These are phyloP conservation scores for Xylaria sp. DNA, from an alignment of 2,329 filamentous ascomycete species.

Conservation along the genomic window DNA sequence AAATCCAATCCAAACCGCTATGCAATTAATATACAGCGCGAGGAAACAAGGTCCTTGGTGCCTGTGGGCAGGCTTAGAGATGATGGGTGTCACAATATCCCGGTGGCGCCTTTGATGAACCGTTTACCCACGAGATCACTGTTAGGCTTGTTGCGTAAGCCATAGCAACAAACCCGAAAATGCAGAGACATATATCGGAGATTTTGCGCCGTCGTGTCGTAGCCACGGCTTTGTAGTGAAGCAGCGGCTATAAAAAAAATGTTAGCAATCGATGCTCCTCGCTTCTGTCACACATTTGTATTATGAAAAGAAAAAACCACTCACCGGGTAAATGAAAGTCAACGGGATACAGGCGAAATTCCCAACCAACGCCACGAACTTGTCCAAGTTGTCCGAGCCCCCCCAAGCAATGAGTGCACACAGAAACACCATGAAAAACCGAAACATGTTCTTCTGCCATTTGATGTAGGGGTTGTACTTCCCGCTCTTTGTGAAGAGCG, in stretches of 20 bases:
- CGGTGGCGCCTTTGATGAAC: slow-evolving; percentile 57
- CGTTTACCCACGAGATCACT: slow-evolving; percentile 82
- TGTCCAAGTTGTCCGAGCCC: slow-evolving; percentile 92
- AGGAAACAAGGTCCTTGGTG: slow-evolving; percentile 10
- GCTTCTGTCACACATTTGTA: not conserved
- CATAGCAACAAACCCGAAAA: slow-evolving; percentile 89
- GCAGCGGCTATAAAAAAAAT: slow-evolving; percentile 72
- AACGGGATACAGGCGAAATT: slow-evolving; percentile 98
- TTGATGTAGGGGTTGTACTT: slow-evolving; percentile 99
- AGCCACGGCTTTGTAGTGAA: slow-evolving; percentile 86
- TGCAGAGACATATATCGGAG: slow-evolving; percentile 78
- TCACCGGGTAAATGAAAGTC: slow-evolving; percentile 96
- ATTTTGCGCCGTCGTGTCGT: slow-evolving; percentile 72
- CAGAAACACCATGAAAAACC: slow-evolving; percentile 88
- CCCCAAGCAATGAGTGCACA: slow-evolving; percentile 91
- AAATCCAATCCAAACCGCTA: slow-evolving; percentile 32
- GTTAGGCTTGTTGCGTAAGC: slow-evolving; percentile 90
- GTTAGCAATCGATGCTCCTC: slow-evolving; percentile 18
- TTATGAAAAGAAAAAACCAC: slow-evolving; percentile 51
- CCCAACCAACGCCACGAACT: slow-evolving; percentile 95
- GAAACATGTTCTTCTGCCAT: slow-evolving; percentile 98
- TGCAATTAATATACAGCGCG: slow-evolving; percentile 44
- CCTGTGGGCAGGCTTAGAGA: slow-evolving; percentile 24
- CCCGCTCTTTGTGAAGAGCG: slow-evolving; percentile 90
- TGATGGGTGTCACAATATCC: slow-evolving; percentile 64